Base-by-base conservation (phyloP, 2,329 filamentous ascomycete genomes). In the Penicillium palitans region DNA sequence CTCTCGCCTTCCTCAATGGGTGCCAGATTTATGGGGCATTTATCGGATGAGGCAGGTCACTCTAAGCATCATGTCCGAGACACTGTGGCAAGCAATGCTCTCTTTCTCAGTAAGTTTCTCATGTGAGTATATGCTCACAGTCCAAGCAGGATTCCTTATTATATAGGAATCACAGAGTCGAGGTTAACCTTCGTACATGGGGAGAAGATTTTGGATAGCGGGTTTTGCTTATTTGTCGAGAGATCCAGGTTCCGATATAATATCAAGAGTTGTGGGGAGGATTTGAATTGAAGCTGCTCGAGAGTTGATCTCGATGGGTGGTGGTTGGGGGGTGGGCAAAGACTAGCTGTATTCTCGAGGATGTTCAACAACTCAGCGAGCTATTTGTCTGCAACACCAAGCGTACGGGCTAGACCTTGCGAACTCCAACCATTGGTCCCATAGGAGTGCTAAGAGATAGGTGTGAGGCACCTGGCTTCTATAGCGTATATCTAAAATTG, bases 251-350 rank as follows among this genome's bases (percentile, higher is more conserved):
- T 74, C 70, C 24, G 76, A 66, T 8, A 80, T 69, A 1, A 80
- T 72, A 61, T 81, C 79, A 15, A 81, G 73, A 44, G 80, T 72
- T 2, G 78, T 80, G 3, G 79, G 79, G 6, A 81, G 55, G 17
- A 46, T 46, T 31, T 46, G 17, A 6, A 29, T 46, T 15, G 44
- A 46, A 7, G 44, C n/a, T 0, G 31, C 44, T 19, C 44, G 44
- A 19, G 27, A 46, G 27, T 21, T 15, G 27, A 46, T 46, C n/a
- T 46, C 44, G 27, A 46, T 31, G 2, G 44, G 10, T 31, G 44
- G 27, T 6, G 31, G n/a, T n/a, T 46, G 25, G 17, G 44, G 44
- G 44, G 25, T 46, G 44, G 17, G 44, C 44, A 29, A 46, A 46
- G 25, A 46, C 44, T 31, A 31, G 44, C 44, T 6, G 17, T 46